These are phyloP conservation scores for Colletotrichum orbiculare DNA, from an alignment of 2,329 filamentous ascomycete species.

Conservation along the genomic window DNA sequence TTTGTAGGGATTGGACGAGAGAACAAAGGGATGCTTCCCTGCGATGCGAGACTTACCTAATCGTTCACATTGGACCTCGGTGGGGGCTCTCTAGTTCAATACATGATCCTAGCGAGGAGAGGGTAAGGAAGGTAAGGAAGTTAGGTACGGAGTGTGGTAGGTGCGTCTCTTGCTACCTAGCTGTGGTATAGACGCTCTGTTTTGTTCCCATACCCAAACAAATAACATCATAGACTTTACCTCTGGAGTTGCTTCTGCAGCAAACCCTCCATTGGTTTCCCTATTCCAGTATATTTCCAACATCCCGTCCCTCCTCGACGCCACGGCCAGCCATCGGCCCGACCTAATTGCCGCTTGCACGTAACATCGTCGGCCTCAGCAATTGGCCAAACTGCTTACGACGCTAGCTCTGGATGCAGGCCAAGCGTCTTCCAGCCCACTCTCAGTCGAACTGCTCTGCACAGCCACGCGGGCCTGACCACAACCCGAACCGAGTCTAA, in stretches of 20 bases:
- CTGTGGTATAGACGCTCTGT: background rate
- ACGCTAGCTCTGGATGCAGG: background rate
- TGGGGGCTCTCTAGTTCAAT: background rate
- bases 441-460: conserved; percentile 18
- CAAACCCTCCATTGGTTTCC: background rate
- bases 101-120: conserved; percentile 8
- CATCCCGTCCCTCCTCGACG: background rate
- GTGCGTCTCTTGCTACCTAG: conserved; percentile 15
- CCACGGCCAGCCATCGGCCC: conserved; percentile 11
- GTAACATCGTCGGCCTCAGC: conserved; percentile 17
- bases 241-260: too few species aligned
- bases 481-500: conserved; percentile 17
- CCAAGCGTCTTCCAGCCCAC: conserved; percentile 26
- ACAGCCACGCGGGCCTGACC: conserved; percentile 31
- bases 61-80: background rate
- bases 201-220: conserved; percentile 6
- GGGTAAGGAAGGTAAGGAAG: background rate
- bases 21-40: background rate
- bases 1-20: too few species aligned
- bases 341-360: conserved; percentile 28
- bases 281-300: too few species aligned
- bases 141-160: conserved; percentile 11
- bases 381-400: background rate
- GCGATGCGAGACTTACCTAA: background rate
- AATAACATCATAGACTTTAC: background rate